Evolutionary conservation across 179 eudicot species (phyloP), one percentile per base, ranked within the genome.

Genomic region (Vitellaria paradoxa): DNA sequence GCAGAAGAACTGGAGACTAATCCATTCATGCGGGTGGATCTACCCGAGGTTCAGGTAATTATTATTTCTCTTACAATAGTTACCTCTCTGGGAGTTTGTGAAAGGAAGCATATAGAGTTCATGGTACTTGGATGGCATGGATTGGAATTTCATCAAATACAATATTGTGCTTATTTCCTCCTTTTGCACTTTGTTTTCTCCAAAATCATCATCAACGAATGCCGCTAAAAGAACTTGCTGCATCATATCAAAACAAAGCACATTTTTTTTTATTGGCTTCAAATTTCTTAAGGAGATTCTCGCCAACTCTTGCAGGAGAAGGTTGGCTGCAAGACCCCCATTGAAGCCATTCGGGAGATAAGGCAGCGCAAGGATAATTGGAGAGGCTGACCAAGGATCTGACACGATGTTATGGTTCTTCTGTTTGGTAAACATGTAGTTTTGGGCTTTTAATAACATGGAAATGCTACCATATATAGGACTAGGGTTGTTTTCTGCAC

Each of bases 291-390:
- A 59, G 13, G 14, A 42, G 24, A 21, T 15, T 57, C 37, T 73
- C 72, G 50, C 68, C 45, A 37, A 69, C 45, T 64, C 7, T 49
- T 79, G 70, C 98, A 95, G 99, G 83, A 75, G 72, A 90, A 84
- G 65, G 90, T 90, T 66, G 96, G 93, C 23, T 81, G 83, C 82
- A 81, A 85, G 78, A 83, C 98, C 40, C 87, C 98, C 4, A 90
- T 90, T 55, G 92, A 93, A 70, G 93, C 97, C 63, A 42, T 95
- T 5, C 75, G 82, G 68, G 90, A 91, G 85, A 82, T 95, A 62
- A 85, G 99, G 89, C 83, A 81, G 78, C 92, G 83, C 60, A 95
- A 95, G 84, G 99, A 95, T 86, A 89, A 90, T 81, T 93, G 98
- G 98, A 89, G 89, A 79, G 97, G 97, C 72, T 90, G 81, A 82